Evolutionary conservation across 176 grass and related monocot species (phyloP), one percentile per base, ranked within the genome.

Genomic region (Cenchrus americanus): DNA sequence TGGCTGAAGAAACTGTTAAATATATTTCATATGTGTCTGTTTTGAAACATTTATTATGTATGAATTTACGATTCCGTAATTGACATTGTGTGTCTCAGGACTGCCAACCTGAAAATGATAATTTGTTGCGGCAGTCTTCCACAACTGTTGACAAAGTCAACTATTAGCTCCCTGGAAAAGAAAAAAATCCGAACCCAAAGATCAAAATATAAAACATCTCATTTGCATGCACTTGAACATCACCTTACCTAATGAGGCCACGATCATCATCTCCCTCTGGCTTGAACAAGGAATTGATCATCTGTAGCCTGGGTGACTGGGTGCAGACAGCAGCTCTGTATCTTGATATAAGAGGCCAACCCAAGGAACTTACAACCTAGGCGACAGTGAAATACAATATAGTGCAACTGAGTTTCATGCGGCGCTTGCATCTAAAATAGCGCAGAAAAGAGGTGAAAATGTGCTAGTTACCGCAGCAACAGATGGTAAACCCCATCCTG

Each of bases 301-400:
- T 96, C 75, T 96, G 88, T 22, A 75, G 19, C 72, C 34, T 87
- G 4, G 91, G 54, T 2, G 76, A 62, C 57, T 87, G 91, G n/a
- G 86, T 85, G 52, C 91, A 69, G 22, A 96, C 84, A 73, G 88
- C 80, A 62, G 88, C 94, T 75, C 88, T 92, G 81, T 96, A 96
- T 65, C 81, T 73, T 8, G 94, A 93, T 66, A 96, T 93, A 10
- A 60, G 10, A 58, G 94, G 94, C 94, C 94, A 96, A 5, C 72
- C 71, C 40, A 87, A 79, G 0, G 94, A 93, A 85, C 91, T 91
- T 26, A 93, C 91, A 69, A 96, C 94, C 94, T 96, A 83, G 17
- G 18, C 41, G 69, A 62, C 5, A 17, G 17, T 53, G 51, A 53
- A 52, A 17, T 53, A 53, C 51, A 53, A 53, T 14, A 53, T 5